Conservation (phyloP, 1,284 basidiomycete species). For the Pisolithus thermaeus region DNA sequence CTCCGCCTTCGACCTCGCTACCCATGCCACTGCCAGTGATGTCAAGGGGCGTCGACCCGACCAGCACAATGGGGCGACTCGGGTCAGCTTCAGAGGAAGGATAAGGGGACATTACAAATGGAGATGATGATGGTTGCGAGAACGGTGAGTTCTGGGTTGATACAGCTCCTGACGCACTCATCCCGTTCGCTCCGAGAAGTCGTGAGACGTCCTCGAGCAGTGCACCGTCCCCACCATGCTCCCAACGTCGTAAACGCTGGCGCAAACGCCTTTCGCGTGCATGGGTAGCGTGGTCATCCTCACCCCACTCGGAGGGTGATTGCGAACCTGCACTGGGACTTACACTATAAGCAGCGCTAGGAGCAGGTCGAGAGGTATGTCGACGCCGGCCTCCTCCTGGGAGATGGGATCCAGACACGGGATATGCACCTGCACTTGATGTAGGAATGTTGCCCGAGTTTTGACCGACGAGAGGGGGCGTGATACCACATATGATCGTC, state of each 20-base stretch:
- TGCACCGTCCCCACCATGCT: conserved; percentile 45
- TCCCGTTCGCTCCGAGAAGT: conserved; percentile 31
- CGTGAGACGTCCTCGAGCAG: conserved; percentile 58
- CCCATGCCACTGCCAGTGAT: conserved; percentile 21
- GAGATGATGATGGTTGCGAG: conserved; percentile 8
- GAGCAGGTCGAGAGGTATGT: conserved; percentile 24
- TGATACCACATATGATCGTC: conserved; percentile 77
- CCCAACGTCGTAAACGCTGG: conserved; percentile 66
- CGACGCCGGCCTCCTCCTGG: conserved; percentile 3
- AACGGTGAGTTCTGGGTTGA: conserved; percentile 3
- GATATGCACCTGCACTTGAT: conserved; percentile 4
- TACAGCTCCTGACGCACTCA: conserved; percentile 5
- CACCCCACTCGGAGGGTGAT: conserved; percentile 47
- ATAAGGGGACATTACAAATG: conserved; percentile 18
- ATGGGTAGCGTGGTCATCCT: conserved; percentile 57
- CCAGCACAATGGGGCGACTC: conserved; percentile 43
- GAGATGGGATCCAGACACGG: conserved; percentile 1
- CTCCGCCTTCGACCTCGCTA: conserved; percentile 9
- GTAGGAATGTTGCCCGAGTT: conserved; percentile 5
- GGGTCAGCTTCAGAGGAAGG: conserved; percentile 32
- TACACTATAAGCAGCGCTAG: background rate
- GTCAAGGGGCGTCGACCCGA: conserved; percentile 35
- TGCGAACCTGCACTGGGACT: conserved; percentile 4
- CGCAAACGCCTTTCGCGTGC: conserved; percentile 64
- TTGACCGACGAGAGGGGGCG: conserved; percentile 52